Conservation (phyloP, 2,329 filamentous ascomycete genomes). For the Hypomyces rosellus region DNA sequence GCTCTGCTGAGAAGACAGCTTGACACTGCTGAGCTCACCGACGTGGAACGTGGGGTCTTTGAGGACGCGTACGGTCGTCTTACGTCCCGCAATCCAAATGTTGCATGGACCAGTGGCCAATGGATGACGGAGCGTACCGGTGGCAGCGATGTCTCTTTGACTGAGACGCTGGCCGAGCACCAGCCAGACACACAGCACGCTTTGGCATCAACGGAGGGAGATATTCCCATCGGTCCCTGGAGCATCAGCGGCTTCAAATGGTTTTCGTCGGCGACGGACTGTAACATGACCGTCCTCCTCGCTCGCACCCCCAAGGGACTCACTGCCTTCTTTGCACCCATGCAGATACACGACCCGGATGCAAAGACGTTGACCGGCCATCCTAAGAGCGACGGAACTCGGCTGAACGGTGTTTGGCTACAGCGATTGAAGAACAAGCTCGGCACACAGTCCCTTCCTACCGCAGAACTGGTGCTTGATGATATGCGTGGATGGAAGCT, state of each 20-base stretch:
- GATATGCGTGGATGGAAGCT: constrained; percentile 60
- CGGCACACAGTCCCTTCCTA: constrained; percentile 63
- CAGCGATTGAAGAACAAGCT: constrained; percentile 67
- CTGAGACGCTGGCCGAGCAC: constrained; percentile 53
- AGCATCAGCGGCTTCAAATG: constrained; percentile 63
- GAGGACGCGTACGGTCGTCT: constrained; percentile 48
- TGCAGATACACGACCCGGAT: constrained; percentile 38
- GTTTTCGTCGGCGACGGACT: constrained; percentile 25
- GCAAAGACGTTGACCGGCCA: constrained; percentile 25
- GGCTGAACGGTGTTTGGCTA: constrained; percentile 62
- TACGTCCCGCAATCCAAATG: constrained; percentile 40
- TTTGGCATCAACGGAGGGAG: constrained; percentile 15
- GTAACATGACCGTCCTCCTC: constrained; percentile 52
- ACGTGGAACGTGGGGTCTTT: constrained; percentile 36
- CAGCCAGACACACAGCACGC: constrained; percentile 13
- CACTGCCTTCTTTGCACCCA: constrained; percentile 59
- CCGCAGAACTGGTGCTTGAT: constrained; percentile 62
- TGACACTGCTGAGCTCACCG: constrained; percentile 19
- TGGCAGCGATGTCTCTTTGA: constrained; percentile 62
- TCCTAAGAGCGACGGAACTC: constrained; percentile 24
- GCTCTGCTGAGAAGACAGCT: constrained; percentile 43
- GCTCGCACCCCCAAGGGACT: constrained; percentile 48
- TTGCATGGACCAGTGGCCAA: constrained; percentile 65
- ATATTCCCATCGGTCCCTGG: constrained; percentile 47
- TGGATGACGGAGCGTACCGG: constrained; percentile 72